Evolutionary conservation across 1,284 basidiomycete species (phyloP).

Genomic region (Trichosporon coremiiforme): DNA sequence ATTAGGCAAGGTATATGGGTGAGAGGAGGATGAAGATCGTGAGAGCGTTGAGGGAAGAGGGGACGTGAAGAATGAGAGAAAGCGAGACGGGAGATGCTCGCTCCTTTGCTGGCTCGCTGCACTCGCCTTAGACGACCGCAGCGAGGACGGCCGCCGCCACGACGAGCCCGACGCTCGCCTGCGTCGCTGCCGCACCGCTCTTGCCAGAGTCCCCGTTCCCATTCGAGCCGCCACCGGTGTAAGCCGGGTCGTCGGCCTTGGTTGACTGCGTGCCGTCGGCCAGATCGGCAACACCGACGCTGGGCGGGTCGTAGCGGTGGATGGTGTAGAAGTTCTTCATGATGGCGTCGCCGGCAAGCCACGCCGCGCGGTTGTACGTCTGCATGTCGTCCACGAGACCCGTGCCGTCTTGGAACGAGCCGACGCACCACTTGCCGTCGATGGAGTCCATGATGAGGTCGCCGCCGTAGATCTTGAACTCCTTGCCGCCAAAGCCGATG

Average conservation of each 20-base stretch:
- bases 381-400: conserved; percentile 10
- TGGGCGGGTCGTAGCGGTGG: conserved; percentile 57
- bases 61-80: neutral
- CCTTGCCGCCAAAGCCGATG: conserved; percentile 14
- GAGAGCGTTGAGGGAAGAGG: neutral
- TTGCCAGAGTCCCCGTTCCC: neutral
- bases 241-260: neutral
- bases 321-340: conserved; percentile 66
- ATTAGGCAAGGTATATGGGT: no score
- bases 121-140: neutral
- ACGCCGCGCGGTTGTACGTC: conserved; percentile 47
- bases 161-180: neutral
- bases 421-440: conserved; percentile 12
- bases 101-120: no score
- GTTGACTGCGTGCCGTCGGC: neutral
- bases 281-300: conserved; percentile 56
- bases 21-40: no score
- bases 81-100: neutral
- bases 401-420: conserved; percentile 6
- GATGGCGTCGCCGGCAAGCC: conserved; percentile 94
- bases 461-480: conserved; percentile 9
- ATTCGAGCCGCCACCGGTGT: neutral
- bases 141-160: neutral
- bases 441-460: conserved; percentile 14
- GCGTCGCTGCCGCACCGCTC: neutral